These are phyloP conservation scores for Haplosporangium gracile DNA, from an alignment of 192 early-diverging fungal species.

Conservation along the genomic window DNA sequence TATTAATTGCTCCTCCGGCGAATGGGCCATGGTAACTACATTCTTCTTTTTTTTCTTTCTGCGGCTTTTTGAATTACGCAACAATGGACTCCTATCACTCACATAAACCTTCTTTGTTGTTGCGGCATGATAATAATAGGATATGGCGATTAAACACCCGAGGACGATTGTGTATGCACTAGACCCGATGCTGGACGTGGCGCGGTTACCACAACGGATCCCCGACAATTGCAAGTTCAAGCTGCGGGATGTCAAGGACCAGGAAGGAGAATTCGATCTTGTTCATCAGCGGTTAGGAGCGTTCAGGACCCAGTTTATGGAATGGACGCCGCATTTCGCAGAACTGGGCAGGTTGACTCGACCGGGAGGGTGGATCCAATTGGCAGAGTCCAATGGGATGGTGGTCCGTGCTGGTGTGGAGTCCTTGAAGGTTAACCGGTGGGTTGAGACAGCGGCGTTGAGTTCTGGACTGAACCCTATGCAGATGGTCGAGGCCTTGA, in stretches of 20 bases:
- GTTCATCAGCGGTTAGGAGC: constrained; percentile 50
- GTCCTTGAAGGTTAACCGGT: constrained; percentile 44
- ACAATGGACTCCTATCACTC: background rate
- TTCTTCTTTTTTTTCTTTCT: background rate
- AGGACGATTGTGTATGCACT: constrained; percentile 41
- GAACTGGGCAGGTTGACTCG: constrained; percentile 35
- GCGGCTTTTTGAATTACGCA: background rate
- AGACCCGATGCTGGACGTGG: constrained; percentile 18
- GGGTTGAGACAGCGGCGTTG: constrained; percentile 50
- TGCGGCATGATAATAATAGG: constrained; percentile 16
- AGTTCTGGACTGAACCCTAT: constrained; percentile 47
- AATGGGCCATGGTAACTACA: constrained; percentile 46
- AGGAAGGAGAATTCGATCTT: constrained; percentile 49
- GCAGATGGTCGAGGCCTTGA: constrained; percentile 46
- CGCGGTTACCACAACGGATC: constrained; percentile 13
- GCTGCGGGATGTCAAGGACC: constrained; percentile 36
- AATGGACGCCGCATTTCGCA: constrained; percentile 54
- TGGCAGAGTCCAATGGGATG: constrained; percentile 53
- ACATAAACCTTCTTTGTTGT: background rate
- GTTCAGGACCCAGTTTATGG: constrained; percentile 37
- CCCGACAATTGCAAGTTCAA: constrained; percentile 46
- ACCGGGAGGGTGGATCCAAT: constrained; percentile 49
- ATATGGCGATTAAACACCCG: constrained; percentile 40
- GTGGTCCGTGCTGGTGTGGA: constrained; percentile 37
- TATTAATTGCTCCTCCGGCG: constrained; percentile 44